Percentiles rank a stretch among this genome's conserved stretches.
Conservation (phyloP, 1,284 basidiomycete genomes). For the Apiotrichum gracile region DNA sequence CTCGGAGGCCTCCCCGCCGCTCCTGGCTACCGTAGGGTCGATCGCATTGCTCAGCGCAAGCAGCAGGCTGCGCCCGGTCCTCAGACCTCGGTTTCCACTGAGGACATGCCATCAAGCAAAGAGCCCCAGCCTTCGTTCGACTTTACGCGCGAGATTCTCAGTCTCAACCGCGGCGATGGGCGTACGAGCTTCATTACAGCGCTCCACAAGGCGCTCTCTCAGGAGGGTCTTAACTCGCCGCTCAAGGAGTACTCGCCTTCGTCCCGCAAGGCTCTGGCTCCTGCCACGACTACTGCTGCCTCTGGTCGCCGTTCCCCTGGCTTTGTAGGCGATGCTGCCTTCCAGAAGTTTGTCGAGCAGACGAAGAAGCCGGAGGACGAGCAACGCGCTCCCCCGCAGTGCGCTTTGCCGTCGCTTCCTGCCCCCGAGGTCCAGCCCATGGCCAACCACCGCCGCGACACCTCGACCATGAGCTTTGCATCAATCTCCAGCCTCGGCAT, state of each 20-base stretch:
- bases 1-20: not conserved
- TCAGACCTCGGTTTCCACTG: not conserved
- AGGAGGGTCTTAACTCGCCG: slow-evolving; percentile 1
- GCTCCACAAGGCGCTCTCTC: slow-evolving; percentile 10
- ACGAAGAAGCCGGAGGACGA: not conserved
- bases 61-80: not conserved
- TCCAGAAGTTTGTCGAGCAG: slow-evolving; percentile 30
- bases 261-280: not conserved
- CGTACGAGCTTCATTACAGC: slow-evolving; percentile 64
- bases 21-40: not conserved
- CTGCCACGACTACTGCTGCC: not conserved
- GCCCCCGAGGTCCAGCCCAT: not conserved
- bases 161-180: slow-evolving; percentile 56
- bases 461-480: slow-evolving; percentile 67
- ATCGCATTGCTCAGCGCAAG: not conserved
- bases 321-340: slow-evolving; percentile 35
- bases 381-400: slow-evolving; percentile 2
- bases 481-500: slow-evolving; percentile 74
- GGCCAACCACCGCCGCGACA: slow-evolving; percentile 41
- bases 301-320: slow-evolving; percentile 7
- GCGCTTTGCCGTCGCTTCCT: slow-evolving; percentile 3
- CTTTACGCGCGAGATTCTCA: slow-evolving; percentile 68
- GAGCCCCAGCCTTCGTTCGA: slow-evolving; percentile 65
- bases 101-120: not conserved
- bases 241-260: slow-evolving; percentile 4